A percentile compares a stretch with the other conserved stretches of the same genome.
phyloP scores from a whole-genome alignment of 1,139 yeast species.

The Protomyces gravidus region DNA sequence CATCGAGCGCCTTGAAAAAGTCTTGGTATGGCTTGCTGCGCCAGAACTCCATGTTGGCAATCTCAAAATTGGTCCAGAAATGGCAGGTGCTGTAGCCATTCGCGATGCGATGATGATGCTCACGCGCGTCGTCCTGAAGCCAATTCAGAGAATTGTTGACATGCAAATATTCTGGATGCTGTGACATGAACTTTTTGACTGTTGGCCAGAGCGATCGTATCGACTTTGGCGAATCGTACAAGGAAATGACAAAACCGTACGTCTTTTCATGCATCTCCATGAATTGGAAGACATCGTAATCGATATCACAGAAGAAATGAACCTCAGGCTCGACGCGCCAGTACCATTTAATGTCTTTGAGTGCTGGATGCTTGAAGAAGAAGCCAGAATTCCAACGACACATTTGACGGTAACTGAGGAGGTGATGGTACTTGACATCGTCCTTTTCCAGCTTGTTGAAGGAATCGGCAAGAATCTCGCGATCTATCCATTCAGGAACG shows the following conservation, averaged over 20 bases:
- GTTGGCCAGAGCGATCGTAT: constrained; percentile 78
- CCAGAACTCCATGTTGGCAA: constrained; percentile 68
- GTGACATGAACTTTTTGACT: constrained; percentile 60
- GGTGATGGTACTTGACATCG: constrained; percentile 59
- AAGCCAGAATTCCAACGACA: constrained; percentile 89
- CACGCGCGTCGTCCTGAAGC: constrained; percentile 57
- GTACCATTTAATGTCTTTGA: constrained; percentile 74
- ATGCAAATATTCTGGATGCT: constrained; percentile 61
- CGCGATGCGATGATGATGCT: constrained; percentile 47
- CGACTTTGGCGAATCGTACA: constrained; percentile 78
- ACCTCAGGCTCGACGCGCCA: constrained; percentile 96
- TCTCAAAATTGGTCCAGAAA: constrained; percentile 69
- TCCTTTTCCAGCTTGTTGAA: constrained; percentile 48
- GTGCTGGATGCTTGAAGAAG: constrained; percentile 70
- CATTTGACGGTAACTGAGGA: constrained; percentile 73
- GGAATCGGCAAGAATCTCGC: constrained; percentile 56
- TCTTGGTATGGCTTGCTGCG: constrained; percentile 62
- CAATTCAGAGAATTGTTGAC: constrained; percentile 69
- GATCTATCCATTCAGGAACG: constrained; percentile 66
- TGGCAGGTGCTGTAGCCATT: constrained; percentile 56
- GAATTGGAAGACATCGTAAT: constrained; percentile 75
- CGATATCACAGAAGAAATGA: constrained; percentile 69
- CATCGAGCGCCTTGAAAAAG: constrained; percentile 67
- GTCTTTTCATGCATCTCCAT: constrained; percentile 71
- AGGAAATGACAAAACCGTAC: constrained; percentile 66